Evolutionary conservation across 2,329 filamentous ascomycete genomes (phyloP), one percentile per base, ranked within the genome.

Genomic region (Apiospora aurea): DNA sequence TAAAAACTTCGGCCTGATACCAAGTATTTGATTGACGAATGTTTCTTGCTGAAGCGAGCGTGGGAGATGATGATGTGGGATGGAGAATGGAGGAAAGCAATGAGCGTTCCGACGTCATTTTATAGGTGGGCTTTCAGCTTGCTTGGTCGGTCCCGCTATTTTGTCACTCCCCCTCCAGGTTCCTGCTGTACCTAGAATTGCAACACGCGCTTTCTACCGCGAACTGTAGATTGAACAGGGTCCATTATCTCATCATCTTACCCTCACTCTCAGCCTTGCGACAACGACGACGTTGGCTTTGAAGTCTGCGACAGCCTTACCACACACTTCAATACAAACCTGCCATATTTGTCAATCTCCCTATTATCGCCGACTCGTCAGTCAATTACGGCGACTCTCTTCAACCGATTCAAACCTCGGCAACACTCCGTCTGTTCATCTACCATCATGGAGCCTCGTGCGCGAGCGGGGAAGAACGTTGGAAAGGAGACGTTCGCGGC

Each of bases 401-500:
- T 10, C 10, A 68, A 26, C 4, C 44, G 13, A 68, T 34, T 5
- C 2, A n/a, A 46, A 29, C 64, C 21, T 46, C 64, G 16, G 53
- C 29, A 26, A 67, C n/a, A 47, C 38, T n/a, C 43, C 66, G 21
- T 29, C 29, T 34, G 29, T 10, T 70, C 38, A 18, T 29, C 26
- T 44, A 67, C 69, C 74, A 69, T 68, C 74, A 94, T 94, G 86
- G 93, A 95, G 84, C 93, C 92, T 75, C 88, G 93, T 79, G 93
- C 93, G 73, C 89, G 93, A 78, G 91, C 92, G 78, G 92, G 92
- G 80, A 92, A 94, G 79, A 94, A 95, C 85, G 92, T 94, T 82
- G 92, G 92, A 75, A 93, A 94, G 82, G 93, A 95, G 87, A 95
- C 94, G 81, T 96, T 96, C 82, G 87, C 86, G 74, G 86, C 89